Base-by-base conservation (phyloP, 257 asterid genomes). In the Osmanthus fragrans region DNA sequence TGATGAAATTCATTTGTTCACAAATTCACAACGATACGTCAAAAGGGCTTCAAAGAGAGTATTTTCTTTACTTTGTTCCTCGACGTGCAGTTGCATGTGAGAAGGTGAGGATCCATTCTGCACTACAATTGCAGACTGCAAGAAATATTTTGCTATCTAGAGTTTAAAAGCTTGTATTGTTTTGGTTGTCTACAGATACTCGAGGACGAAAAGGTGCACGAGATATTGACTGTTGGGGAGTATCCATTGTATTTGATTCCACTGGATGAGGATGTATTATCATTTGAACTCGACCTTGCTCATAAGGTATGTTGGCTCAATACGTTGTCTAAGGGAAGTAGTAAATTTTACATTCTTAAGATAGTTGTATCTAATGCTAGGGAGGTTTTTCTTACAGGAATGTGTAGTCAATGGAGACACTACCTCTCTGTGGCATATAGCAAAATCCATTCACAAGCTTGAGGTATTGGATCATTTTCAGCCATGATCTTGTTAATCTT, bases 51-150 rank as follows among this genome's bases (percentile, higher is more conserved):
- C 94, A 91, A 78, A 90, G 92, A 81, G 98, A 96, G 80, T 93
- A 96, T 83, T 86, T 86, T 85, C 85, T 93, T 67, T 96, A 93
- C 88, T 96, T 96, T 87, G 98, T 90, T 83, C 99, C 99, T 18
- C 97, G 97, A n/a, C 90, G 99, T 30, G 70, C 92, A 76, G 96
- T 96, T 86, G 93, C 71, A 54, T 96, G 97, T 77, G 99, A 96
- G 88, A 96, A 96, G 91, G 99, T 93, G 77, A 83, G 89, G 54
- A 45, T 40, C 73, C 63, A 37, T 25, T 36, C n/a, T 27, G 18
- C 70, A 67, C 58, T 33, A 40, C 72, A 34, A 36, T 37, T n/a
- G 58, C 29, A 23, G 27, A 30, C 34, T 73, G 30, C 13, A 11
- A 60, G 16, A 60, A 10, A 23, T 60, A 23, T 9, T 60, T n/a